A percentile compares a stretch with the other conserved stretches of the same genome.
Evolutionary conservation across 2,329 filamentous ascomycete genomes (phyloP).

Genomic region (Cercospora nicotianae): DNA sequence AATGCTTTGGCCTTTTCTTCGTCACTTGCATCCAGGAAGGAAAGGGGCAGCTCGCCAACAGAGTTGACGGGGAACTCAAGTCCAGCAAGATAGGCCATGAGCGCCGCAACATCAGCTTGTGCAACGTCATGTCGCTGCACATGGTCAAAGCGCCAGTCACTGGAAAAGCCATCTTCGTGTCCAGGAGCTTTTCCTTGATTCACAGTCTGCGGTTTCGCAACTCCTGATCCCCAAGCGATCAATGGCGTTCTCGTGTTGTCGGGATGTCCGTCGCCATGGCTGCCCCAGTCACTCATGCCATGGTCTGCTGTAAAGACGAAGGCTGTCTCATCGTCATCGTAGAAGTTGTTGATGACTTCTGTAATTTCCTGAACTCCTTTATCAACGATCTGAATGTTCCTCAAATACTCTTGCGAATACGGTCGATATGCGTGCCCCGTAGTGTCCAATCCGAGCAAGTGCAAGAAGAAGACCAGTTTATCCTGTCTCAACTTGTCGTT

Average conservation of each 20-base stretch:
- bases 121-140: slow-evolving; percentile 86
- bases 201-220: slow-evolving; percentile 68
- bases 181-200: slow-evolving; percentile 65
- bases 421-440: slow-evolving; percentile 82
- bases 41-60: slow-evolving; percentile 85
- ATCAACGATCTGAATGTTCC: slow-evolving; percentile 94
- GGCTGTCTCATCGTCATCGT: slow-evolving; percentile 76
- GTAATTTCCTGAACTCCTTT: slow-evolving; percentile 83
- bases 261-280: slow-evolving; percentile 94
- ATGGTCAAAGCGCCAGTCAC: slow-evolving; percentile 80
- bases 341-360: slow-evolving; percentile 80
- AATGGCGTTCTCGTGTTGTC: slow-evolving; percentile 95
- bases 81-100: slow-evolving; percentile 92
- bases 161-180: slow-evolving; percentile 83
- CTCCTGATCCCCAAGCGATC: slow-evolving; percentile 88
- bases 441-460: slow-evolving; percentile 88
- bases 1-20: slow-evolving; percentile 81
- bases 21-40: slow-evolving; percentile 71
- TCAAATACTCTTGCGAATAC: slow-evolving; percentile 91
- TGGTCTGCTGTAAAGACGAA: slow-evolving; percentile 98
- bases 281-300: slow-evolving; percentile 99
- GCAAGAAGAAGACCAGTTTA: slow-evolving; percentile 91
- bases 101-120: slow-evolving; percentile 88
- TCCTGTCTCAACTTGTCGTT: slow-evolving; percentile 73
- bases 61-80: slow-evolving; percentile 93